Evolutionary conservation across 306 rosid genomes (phyloP), one percentile per base, ranked within the genome.

Genomic region (Dalbergia oliveri): DNA sequence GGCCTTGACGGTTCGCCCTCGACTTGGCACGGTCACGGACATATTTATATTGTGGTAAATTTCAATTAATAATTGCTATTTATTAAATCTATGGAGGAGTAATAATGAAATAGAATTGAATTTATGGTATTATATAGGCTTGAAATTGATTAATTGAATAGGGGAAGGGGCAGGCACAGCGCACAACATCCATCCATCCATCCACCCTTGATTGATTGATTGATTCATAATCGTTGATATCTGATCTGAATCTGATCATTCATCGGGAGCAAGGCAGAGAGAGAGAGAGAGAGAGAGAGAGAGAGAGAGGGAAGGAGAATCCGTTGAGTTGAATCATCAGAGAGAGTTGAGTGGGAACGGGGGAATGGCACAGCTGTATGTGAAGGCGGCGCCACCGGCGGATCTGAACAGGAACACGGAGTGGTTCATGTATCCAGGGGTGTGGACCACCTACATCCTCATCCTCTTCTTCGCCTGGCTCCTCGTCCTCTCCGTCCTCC

Each of bases 341-440:
- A 26, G 23, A 35, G 41, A 37, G 41, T 37, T 37, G 41, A 6
- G 41, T 11, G 53, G 15, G 53, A 11, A 9, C 1, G 9, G 14
- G 5, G 14, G 15, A 60, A 95, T 93, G 99, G 97, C 97, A 49
- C 90, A 82, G 81, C 94, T 96, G 68, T 96, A 91, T 73, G 99
- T 96, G 67, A 91, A 84, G 83, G 99, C 98, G 65, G 90, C 74
- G 76, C 98, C 91, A 43, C 94, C 99, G 16, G 86, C 92, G 88
- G 99, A 96, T 96, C 94, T 90, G 97, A 96, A 96, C 83, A 79
- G 92, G 84, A 96, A 96, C 94, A 96, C 99, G 10, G 99, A 96
- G 86, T 96, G 99, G 99, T 96, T 96, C 86, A 91, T 86, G 76
- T 96, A 93, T 81, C 99, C 99, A 11, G 99, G 99, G 5, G 99